Evolutionary conservation across 768 basidiomycete genomes (phyloP), one percentile per base, ranked within the genome.

Genomic region (Mycena haematopus): DNA sequence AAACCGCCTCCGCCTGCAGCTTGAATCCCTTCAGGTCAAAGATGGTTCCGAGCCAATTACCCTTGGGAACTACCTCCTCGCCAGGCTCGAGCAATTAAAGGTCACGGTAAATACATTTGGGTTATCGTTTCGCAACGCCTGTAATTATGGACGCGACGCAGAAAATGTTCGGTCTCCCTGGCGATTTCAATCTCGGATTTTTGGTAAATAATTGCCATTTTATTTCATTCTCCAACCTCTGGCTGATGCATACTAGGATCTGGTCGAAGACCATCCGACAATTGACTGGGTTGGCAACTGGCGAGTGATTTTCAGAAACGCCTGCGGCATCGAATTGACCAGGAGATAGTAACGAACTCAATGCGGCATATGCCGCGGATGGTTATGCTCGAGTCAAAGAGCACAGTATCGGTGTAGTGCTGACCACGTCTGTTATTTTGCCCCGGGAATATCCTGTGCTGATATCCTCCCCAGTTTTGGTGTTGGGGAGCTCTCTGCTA

Each of bases 361-460:
- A 95, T 66, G 91, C 93, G 0, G 82, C 92, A 0, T 97, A 97
- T 74, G 95, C 95, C 17, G 93, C 93, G 0, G 95, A 96, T 70
- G 95, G 95, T 13, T 96, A 96, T 74, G 93, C 95, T 21, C 85
- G 96, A 60, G 87, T 95, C 55, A 96, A 94, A 67, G 85, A 88
- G 52, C 77, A 81, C 50, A 81, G 85, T 67, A 76, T 93, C 51
- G 92, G 91, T 52, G 92, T 87, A 9, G 75, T 95, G 6, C 75
- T 84, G 33, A 96, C 95, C 13, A 97, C 91, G 89, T 90, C 68
- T 22, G 3, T 19, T 14, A 35, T 27, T 27, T 29, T 14, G 58
- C 31, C 14, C 42, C 3, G 27, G 19, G 9, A 10, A 36, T 7
- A 21, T 2, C 27, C 53, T 40, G 36, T 33, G 29, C 24, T 54